Evolutionary conservation across 257 asterid genomes (phyloP).

Genomic region (Thymus mandschuricus): DNA sequence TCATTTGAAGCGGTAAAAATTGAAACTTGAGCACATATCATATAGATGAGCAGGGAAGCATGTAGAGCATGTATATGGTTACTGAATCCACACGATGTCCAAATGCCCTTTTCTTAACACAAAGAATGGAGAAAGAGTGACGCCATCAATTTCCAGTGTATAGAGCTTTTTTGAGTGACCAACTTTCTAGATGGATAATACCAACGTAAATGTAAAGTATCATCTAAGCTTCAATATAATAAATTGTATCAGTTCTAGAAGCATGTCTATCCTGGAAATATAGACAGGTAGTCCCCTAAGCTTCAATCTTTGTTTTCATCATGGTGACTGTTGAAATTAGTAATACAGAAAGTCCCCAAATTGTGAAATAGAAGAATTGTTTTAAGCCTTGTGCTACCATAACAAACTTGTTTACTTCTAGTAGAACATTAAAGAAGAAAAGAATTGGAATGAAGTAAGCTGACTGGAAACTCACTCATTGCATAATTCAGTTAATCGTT

Average conservation of each 20-base stretch:
- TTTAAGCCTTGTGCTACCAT: not conserved
- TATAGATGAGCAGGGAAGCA: too few species aligned
- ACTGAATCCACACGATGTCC: not conserved
- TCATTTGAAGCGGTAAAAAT: not conserved
- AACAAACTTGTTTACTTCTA: not conserved
- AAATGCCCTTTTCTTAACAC: not conserved
- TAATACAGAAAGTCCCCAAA: not conserved
- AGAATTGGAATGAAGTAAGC: not conserved
- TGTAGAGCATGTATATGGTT: not conserved
- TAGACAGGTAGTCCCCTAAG: not conserved
- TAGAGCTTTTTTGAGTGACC: not conserved
- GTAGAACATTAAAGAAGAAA: not conserved
- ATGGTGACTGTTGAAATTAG: not conserved
- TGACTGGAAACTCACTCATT: constrained; percentile 11
- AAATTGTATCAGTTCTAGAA: not conserved
- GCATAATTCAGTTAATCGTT: not conserved
- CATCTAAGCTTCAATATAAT: not conserved
- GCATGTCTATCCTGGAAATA: not conserved
- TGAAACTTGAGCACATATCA: not conserved
- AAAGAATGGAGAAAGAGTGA: not conserved
- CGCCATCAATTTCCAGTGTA: not conserved
- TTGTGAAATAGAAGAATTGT: not conserved
- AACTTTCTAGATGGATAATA: not conserved
- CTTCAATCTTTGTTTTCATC: not conserved
- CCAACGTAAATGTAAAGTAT: not conserved